These are phyloP conservation scores for Allium cepa DNA, from an alignment of 106 monocot genomes.

Conservation along the genomic window DNA sequence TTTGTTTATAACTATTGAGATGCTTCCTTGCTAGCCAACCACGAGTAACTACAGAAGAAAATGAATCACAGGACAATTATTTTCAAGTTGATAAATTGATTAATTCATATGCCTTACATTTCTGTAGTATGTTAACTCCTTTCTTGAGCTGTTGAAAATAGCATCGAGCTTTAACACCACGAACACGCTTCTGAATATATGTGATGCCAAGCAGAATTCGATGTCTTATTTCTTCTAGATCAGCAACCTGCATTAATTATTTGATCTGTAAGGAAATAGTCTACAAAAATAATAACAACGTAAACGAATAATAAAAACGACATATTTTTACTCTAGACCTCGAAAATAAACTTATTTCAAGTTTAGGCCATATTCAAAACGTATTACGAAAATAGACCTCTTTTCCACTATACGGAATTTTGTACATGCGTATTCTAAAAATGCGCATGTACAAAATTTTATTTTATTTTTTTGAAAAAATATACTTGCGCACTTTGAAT, in stretches of 20 bases:
- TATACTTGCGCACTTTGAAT: too few relatives aligned
- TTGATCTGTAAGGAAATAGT: too few relatives aligned
- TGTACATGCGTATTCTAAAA: too few relatives aligned
- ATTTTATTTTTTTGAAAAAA: too few relatives aligned
- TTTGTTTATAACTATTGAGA: slow-evolving; percentile 8
- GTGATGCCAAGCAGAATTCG: slow-evolving; percentile 31
- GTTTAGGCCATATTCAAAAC: background rate
- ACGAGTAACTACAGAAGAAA: slow-evolving; percentile 45
- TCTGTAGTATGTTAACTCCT: slow-evolving; percentile 47
- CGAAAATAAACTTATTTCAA: background rate
- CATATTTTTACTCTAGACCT: background rate
- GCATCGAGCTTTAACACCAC: slow-evolving; percentile 40
- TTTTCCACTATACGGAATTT: too few relatives aligned
- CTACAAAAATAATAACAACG: background rate
- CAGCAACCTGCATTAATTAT: slow-evolving; percentile 32
- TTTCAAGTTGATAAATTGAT: background rate
- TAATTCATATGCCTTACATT: slow-evolving; percentile 45
- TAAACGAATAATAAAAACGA: slow-evolving; percentile 1
- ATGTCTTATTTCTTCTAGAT: slow-evolving; percentile 46
- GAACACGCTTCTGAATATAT: slow-evolving; percentile 52
- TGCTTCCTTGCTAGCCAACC: slow-evolving; percentile 59
- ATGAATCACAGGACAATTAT: background rate
- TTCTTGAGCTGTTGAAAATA: slow-evolving; percentile 43
- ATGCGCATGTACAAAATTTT: too few relatives aligned
- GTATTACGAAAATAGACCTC: too few relatives aligned